Base-by-base conservation (phyloP, 208 protist genomes). In the Leptomonas pyrrhocoris region DNA sequence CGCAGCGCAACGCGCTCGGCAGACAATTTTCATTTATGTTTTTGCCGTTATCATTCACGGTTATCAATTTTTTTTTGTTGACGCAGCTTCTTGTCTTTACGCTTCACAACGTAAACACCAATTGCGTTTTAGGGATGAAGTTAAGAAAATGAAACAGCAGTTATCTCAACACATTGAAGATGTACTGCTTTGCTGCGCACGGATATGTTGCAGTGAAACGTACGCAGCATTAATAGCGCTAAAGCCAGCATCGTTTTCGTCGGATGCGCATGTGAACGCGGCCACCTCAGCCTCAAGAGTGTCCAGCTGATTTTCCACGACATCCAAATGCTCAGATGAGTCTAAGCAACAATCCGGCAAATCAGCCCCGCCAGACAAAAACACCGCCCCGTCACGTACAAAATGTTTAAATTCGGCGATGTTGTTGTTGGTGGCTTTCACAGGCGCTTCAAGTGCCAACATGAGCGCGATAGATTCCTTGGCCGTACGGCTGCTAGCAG, bases 111-210 rank as follows among this genome's bases (percentile, higher is more conserved):
- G n/a, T n/a, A n/a, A n/a, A n/a, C n/a, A n/a, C n/a, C n/a, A n/a
- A n/a, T n/a, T n/a, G n/a, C n/a, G 49, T 31, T 11, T 7, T 8
- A 31, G 49, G 7, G 0, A 53, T 18, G 28, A 56, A 48, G 45
- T 9, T 2, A 50, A 54, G 21, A 60, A 59, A 64, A 55, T 38
- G 23, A 45, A n/a, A n/a, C 21, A 53, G 8, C 30, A 53, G 34
- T 19, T 56, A 21, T 40, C 13, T 21, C 55, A 55, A 73, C 53
- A 51, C 38, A 56, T 31, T 48, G 21, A 58, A 28, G 30, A 19
- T 25, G 53, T 21, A 15, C 28, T 45, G 23, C 2, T 5, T 56
- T 42, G 45, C 0, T 30, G 36, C 18, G 25, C 0, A 30, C 0
- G 61, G 19, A 16, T 7, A 5, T 5, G 3, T 56, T 7, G 2